Evolutionary conservation across 768 basidiomycete species (phyloP).

Genomic region (Lactarius vividus): DNA sequence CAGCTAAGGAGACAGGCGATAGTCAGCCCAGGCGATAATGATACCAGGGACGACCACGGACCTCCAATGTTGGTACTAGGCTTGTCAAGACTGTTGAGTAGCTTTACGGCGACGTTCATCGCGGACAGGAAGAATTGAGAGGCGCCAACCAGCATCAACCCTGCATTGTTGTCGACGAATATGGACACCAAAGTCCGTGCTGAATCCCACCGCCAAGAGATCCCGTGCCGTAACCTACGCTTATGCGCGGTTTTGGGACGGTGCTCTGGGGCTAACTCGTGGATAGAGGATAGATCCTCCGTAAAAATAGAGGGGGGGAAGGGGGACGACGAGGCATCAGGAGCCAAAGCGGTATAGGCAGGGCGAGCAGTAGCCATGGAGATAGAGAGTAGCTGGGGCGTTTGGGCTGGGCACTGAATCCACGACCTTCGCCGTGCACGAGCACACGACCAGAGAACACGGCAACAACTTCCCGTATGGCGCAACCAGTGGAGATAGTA

Average conservation of each 20-base stretch:
- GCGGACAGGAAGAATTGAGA: conserved; percentile 59
- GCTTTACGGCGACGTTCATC: conserved; percentile 65
- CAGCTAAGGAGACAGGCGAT: conserved; percentile 36
- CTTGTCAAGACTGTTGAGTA: conserved; percentile 52
- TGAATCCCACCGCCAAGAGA: conserved; percentile 1
- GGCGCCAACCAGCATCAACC: conserved; percentile 55
- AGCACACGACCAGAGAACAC: not conserved
- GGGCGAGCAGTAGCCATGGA: conserved; percentile 21
- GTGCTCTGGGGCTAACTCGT: not conserved
- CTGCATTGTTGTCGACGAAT: conserved; percentile 43
- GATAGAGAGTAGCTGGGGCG: not conserved
- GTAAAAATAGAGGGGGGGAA: not conserved
- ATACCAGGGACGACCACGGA: not conserved
- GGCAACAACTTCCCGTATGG: not conserved
- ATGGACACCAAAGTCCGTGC: not conserved
- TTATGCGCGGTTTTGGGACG: not conserved
- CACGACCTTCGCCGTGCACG: not conserved
- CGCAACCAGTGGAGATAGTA: not conserved
- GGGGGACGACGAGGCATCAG: not conserved
- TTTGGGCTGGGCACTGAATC: not conserved
- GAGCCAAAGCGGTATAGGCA: conserved; percentile 33
- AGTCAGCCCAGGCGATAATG: not conserved
- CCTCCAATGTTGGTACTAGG: conserved; percentile 50
- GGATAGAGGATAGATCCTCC: not conserved
- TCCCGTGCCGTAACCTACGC: not conserved